Conservation (phyloP, 306 rosid species). For the Elaeagnus macrophylla region DNA sequence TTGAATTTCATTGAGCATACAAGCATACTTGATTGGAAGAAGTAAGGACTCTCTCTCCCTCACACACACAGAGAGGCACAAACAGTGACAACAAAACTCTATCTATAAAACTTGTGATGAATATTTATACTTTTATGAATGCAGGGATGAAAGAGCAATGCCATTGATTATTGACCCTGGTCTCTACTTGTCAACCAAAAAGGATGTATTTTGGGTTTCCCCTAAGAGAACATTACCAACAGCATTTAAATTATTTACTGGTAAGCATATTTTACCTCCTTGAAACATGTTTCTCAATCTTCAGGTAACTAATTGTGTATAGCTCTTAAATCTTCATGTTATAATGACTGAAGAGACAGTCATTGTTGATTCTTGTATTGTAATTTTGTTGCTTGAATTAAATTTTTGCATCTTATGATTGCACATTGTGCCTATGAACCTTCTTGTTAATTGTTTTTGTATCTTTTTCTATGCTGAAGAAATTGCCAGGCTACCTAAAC, state of each 20-base stretch:
- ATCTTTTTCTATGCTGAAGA: too few relatives aligned
- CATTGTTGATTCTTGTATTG: neutral
- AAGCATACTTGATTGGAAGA: constrained; percentile 84
- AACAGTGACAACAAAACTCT: constrained; percentile 2
- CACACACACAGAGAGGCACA: neutral
- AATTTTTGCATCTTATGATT: too few relatives aligned
- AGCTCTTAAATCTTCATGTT: neutral
- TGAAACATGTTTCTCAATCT: constrained; percentile 10
- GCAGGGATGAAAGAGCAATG: constrained; percentile 79
- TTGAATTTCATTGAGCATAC: constrained; percentile 92
- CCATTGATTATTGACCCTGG: constrained; percentile 89
- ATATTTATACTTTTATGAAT: constrained; percentile 11
- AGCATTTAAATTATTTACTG: constrained; percentile 79
- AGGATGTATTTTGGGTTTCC: constrained; percentile 61
- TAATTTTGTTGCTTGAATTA: too few relatives aligned
- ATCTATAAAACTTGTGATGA: neutral
- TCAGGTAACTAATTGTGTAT: too few relatives aligned
- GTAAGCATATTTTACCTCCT: constrained; percentile 27
- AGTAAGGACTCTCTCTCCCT: constrained; percentile 36
- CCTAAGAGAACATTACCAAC: constrained; percentile 67
- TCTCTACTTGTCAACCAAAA: constrained; percentile 56
- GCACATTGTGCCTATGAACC: too few relatives aligned
- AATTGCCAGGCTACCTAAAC: too few relatives aligned
- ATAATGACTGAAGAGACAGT: neutral
- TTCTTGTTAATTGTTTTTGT: too few relatives aligned